Evolutionary conservation across 2,329 filamentous ascomycete species (phyloP).

Genomic region (Biscogniauxia marginata): DNA sequence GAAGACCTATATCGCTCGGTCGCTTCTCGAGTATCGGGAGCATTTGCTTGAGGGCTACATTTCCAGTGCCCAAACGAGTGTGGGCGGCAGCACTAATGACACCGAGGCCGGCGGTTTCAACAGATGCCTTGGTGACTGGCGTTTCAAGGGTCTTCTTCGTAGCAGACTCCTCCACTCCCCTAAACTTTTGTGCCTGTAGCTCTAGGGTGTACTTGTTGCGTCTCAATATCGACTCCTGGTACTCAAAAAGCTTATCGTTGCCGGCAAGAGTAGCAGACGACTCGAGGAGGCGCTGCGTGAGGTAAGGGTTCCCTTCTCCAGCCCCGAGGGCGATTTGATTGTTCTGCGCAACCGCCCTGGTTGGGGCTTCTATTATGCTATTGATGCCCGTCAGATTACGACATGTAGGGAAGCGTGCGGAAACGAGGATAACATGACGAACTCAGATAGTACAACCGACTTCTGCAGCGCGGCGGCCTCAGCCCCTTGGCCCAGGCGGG

Average conservation of each 20-base stretch:
- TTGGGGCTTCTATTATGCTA: conserved; percentile 67
- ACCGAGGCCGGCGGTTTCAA: conserved; percentile 43
- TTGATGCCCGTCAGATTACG: conserved; percentile 4
- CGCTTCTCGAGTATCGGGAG: conserved; percentile 68
- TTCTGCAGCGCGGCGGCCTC: conserved; percentile 64
- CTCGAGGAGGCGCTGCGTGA: conserved; percentile 61
- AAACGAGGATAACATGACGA: conserved; percentile 18
- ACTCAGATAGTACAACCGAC: conserved; percentile 62
- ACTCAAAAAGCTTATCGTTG: conserved; percentile 68
- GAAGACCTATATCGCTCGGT: conserved; percentile 76
- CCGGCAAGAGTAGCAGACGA: conserved; percentile 50
- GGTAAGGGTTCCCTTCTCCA: conserved; percentile 60
- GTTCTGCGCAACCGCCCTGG: conserved; percentile 64
- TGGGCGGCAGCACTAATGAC: conserved; percentile 70
- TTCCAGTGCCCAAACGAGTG: conserved; percentile 61
- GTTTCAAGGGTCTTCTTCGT: conserved; percentile 37
- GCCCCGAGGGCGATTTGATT: conserved; percentile 52
- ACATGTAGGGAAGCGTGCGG: conserved; percentile 8
- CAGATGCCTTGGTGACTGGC: conserved; percentile 26
- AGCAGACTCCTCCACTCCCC: conserved; percentile 55
- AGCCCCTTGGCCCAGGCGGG: conserved; percentile 61
- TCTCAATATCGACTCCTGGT: conserved; percentile 61
- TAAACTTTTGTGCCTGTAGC: conserved; percentile 65
- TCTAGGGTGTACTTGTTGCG: conserved; percentile 65
- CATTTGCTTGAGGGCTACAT: conserved; percentile 67